Evolutionary conservation across 2,329 filamentous ascomycete species (phyloP), one percentile per base, ranked within the genome.

Genomic region (Pseudogymnoascus pannorum): DNA sequence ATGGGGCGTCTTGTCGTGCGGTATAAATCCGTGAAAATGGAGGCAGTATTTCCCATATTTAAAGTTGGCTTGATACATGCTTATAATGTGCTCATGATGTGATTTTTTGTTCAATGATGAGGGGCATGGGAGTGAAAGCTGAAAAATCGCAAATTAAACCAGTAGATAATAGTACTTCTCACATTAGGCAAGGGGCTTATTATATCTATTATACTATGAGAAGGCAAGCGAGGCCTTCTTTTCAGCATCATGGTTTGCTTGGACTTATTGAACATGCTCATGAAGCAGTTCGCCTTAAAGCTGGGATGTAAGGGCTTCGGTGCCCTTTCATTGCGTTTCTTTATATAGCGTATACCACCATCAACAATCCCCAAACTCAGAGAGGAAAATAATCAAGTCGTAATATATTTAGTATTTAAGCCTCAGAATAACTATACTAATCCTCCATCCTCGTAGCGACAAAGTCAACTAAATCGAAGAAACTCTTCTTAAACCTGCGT

Each of bases 401-500:
- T 44, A 14, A 24, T 5, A 48, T 26, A 48, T 26, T 16, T 48
- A 16, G 16, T 26, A 48, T 26, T 6, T 8, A 26, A 14, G 14
- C 16, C 22, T 16, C 16, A 48, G 16, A 48, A 26, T 26, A 26
- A 26, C 16, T 22, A 12, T 26, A 48, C 14, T 12, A 11, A 26
- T 14, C 22, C 29, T 4, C 33, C 33, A 58, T 65, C 24, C 62
- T 62, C 31, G 66, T 58, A 60, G 70, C 70, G 6, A 78, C 66
- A 67, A 79, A 79, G 68, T 79, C 76, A 14, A 79, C 77, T 61
- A 77, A 66, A 63, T 79, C 77, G 64, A 79, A 80, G 59, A 79
- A 77, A 61, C 76, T 78, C 72, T 76, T 77, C 72, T 79, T 79
- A 59, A 75, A 80, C 42, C 68, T 68, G 33, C 77, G 65, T 59